These are phyloP conservation scores for Teunomyces stri DNA, from an alignment of 805 yeast genomes.

Conservation along the genomic window DNA sequence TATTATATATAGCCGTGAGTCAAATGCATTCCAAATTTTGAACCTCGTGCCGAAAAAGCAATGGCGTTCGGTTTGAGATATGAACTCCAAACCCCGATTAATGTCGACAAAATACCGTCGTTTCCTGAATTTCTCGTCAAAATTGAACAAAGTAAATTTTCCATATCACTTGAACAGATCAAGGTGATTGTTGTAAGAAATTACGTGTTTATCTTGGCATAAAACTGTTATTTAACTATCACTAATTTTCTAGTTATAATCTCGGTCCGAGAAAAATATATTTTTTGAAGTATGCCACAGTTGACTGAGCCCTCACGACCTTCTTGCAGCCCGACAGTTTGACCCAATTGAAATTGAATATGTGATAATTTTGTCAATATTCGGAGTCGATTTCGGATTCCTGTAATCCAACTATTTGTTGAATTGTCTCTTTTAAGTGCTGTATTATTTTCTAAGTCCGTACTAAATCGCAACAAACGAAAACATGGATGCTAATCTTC, in stretches of 20 bases:
- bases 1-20: too few relatives aligned
- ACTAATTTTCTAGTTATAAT: neutral
- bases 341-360: neutral
- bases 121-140: too few relatives aligned
- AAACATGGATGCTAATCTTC: neutral
- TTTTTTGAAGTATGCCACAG: neutral
- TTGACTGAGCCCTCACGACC: neutral
- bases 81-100: too few relatives aligned
- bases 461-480: neutral
- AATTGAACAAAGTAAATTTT: too few relatives aligned
- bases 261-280: neutral
- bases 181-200: neutral
- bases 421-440: too few relatives aligned
- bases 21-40: too few relatives aligned
- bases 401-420: neutral
- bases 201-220: neutral
- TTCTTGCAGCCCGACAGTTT: neutral
- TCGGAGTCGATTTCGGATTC: neutral
- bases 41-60: too few relatives aligned
- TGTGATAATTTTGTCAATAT: neutral
- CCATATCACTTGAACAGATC: too few relatives aligned
- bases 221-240: neutral
- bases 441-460: too few relatives aligned
- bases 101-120: too few relatives aligned
- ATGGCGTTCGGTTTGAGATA: too few relatives aligned